Evolutionary conservation across 257 asterid species (phyloP).

Genomic region (Fraxinus americana): DNA sequence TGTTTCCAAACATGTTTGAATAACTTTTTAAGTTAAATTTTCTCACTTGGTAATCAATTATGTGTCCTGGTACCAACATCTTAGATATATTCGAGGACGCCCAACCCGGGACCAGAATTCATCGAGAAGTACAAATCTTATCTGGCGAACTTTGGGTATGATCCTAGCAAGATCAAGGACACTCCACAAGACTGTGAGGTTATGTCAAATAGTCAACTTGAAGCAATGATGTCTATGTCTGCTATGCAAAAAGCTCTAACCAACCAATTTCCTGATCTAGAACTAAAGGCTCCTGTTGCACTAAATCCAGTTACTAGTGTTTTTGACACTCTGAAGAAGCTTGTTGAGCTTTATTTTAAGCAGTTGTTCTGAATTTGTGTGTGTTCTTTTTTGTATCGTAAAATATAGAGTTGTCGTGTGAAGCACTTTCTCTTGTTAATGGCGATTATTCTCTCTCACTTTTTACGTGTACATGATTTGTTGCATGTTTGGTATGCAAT

Average conservation of each 20-base stretch:
- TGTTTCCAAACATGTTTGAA: background rate
- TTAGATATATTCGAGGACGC: slow-evolving; percentile 90
- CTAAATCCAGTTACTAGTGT: slow-evolving; percentile 80
- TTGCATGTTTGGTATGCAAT: background rate
- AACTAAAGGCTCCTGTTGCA: slow-evolving; percentile 47
- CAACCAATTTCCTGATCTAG: slow-evolving; percentile 87
- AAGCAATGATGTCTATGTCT: slow-evolving; percentile 89
- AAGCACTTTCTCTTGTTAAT: background rate
- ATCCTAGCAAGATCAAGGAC: slow-evolving; percentile 74
- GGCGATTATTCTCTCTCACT: background rate
- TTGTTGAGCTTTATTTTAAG: slow-evolving; percentile 84
- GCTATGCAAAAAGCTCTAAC: slow-evolving; percentile 85
- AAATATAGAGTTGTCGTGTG: background rate
- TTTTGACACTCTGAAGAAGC: slow-evolving; percentile 85
- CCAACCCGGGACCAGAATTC: slow-evolving; percentile 78
- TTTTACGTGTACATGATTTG: background rate
- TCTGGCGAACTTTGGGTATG: slow-evolving; percentile 65
- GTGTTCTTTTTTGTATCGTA: background rate
- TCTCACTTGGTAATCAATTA: too few species aligned
- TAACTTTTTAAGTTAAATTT: too few species aligned
- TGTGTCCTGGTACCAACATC: background rate
- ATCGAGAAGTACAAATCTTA: slow-evolving; percentile 69
- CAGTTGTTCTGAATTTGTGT: slow-evolving; percentile 12
- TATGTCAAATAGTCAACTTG: slow-evolving; percentile 69
- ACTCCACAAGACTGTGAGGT: slow-evolving; percentile 91